A percentile compares a stretch with the other conserved stretches of the same genome.
Conservation (phyloP, 148 eudicot genomes). For the Rhododendron kiyosumense region DNA sequence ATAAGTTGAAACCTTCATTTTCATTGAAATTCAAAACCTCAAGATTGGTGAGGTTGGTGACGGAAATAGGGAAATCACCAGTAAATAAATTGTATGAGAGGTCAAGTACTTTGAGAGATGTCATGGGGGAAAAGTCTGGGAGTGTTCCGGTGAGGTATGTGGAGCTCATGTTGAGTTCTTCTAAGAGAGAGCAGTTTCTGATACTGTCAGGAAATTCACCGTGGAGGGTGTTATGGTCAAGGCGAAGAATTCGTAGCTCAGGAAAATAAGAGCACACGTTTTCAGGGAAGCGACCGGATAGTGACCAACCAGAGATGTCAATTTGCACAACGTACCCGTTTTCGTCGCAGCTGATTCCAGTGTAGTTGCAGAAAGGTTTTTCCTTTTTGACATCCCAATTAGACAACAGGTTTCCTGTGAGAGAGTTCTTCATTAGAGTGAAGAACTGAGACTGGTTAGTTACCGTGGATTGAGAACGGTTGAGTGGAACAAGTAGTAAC, state of each 20-base stretch:
- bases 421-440: conserved; percentile 48
- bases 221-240: conserved; percentile 43
- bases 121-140: conserved; percentile 60
- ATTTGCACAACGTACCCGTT: conserved; percentile 40
- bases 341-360: conserved; percentile 56
- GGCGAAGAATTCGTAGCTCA: conserved; percentile 39
- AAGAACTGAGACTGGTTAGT: conserved; percentile 53
- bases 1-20: conserved; percentile 37
- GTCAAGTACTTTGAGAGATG: conserved; percentile 44
- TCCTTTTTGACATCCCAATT: conserved; percentile 37
- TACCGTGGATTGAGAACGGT: conserved; percentile 19
- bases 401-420: conserved; percentile 41
- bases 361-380: conserved; percentile 41
- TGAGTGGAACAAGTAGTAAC: conserved; percentile 22
- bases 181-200: conserved; percentile 53
- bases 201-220: conserved; percentile 54
- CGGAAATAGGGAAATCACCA: conserved; percentile 68
- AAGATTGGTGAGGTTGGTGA: conserved; percentile 54
- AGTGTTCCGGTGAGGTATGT: conserved; percentile 39
- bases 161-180: conserved; percentile 47
- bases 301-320: conserved; percentile 42
- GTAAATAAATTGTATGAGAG: conserved; percentile 49
- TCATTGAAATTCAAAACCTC: conserved; percentile 61
- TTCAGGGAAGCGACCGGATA: conserved; percentile 65
- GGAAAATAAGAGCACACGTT: conserved; percentile 66